Evolutionary conservation across 208 protist species (phyloP), one percentile per base, ranked within the genome.

Genomic region (Novymonas esmeraldas): DNA sequence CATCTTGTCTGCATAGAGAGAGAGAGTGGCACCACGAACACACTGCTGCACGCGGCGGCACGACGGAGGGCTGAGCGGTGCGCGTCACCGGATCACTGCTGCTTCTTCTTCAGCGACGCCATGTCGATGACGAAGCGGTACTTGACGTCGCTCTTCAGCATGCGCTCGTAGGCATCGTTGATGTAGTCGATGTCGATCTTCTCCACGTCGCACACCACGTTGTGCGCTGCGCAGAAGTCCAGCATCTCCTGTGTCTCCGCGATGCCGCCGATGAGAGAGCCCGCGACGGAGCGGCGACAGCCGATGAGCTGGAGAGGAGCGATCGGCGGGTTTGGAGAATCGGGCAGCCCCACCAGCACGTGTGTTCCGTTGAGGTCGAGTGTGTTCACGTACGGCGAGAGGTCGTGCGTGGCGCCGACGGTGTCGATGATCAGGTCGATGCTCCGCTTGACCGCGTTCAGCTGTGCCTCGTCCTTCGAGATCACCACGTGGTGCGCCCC

Each of bases 41-140:
- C n/a, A n/a, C n/a, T n/a, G n/a, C n/a, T n/a, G n/a, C n/a, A n/a
- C n/a, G n/a, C n/a, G n/a, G n/a, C n/a, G n/a, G n/a, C n/a, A n/a
- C n/a, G n/a, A n/a, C n/a, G n/a, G n/a, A n/a, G n/a, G n/a, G n/a
- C n/a, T n/a, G 36, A 41, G 36, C 5, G 7, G 11, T 5, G 7
- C 7, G 11, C 7, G 36, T 13, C 7, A n/a, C 6, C 36, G 2
- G 6, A 1, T 6, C 18, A 5, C 13, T 2, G 22, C 39, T 68
- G 76, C 72, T 62, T 54, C 56, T 74, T 65, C 54, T 74, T 72
- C 26, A 89, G 64, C 1, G 79, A 73, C 18, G 77, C 63, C 58
- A 89, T 79, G 64, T 89, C 87, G 73, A 93, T 90, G 39, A 93
- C 87, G 58, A 93, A 89, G 61, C 84, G 87, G 68, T 89, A 88